Conservation (phyloP, 352 stramenopile genomes). For the Phytopythium vexans region DNA sequence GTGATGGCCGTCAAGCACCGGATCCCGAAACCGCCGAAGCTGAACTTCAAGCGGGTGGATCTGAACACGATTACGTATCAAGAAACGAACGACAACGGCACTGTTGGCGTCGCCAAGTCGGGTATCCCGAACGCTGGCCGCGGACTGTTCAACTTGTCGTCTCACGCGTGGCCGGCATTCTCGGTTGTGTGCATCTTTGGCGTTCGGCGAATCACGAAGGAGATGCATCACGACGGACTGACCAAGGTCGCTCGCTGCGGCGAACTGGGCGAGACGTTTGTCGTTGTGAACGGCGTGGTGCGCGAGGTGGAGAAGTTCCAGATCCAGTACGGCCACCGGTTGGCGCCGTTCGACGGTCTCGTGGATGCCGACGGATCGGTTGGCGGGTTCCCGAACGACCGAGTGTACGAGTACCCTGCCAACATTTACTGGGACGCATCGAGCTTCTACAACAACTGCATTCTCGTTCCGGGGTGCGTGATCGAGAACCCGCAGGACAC, state of each 20-base stretch:
- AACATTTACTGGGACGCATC: conserved; percentile 87
- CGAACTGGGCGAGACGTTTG: conserved; percentile 84
- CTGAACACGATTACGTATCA: conserved; percentile 80
- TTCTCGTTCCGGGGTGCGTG: conserved; percentile 81
- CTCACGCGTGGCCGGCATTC: conserved; percentile 79
- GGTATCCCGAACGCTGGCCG: conserved; percentile 80
- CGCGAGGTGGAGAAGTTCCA: conserved; percentile 88
- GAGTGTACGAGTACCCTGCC: conserved; percentile 83
- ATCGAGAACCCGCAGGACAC: conserved; percentile 80
- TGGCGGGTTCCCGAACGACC: conserved; percentile 83
- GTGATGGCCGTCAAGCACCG: conserved; percentile 72
- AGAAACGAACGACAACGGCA: conserved; percentile 86
- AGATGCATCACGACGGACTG: conserved; percentile 84
- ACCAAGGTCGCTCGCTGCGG: conserved; percentile 86
- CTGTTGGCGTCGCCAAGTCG: conserved; percentile 77
- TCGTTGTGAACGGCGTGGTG: conserved; percentile 83
- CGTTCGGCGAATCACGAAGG: conserved; percentile 80
- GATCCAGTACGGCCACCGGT: conserved; percentile 82
- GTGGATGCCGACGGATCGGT: conserved; percentile 83
- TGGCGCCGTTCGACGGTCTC: conserved; percentile 77
- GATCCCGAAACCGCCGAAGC: conserved; percentile 81
- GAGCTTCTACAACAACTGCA: conserved; percentile 89
- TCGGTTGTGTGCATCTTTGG: conserved; percentile 89
- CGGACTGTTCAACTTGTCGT: conserved; percentile 81
- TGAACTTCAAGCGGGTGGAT: conserved; percentile 85